These are phyloP conservation scores for Phytophthora sp. DNA, from an alignment of 352 stramenopile species.

Conservation along the genomic window DNA sequence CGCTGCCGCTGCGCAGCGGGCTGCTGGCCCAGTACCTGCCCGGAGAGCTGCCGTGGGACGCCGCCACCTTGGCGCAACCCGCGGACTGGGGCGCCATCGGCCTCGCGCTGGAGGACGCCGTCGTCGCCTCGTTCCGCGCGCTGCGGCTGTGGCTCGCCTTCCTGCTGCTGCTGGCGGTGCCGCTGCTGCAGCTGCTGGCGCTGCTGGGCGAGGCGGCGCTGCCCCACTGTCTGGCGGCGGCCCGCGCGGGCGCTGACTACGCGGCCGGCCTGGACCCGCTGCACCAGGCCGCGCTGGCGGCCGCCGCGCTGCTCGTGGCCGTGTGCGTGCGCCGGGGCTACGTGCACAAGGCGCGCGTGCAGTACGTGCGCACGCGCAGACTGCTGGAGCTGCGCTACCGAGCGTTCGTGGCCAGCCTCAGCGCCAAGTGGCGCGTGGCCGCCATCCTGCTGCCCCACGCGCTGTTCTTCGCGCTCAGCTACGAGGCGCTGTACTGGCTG, in stretches of 20 bases:
- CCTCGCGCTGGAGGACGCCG: slow-evolving; percentile 53
- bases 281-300: slow-evolving; percentile 51
- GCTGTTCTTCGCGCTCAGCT: slow-evolving; percentile 66
- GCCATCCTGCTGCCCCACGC: slow-evolving; percentile 74
- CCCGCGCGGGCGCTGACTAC: slow-evolving; percentile 43
- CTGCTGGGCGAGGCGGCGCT: slow-evolving; percentile 62
- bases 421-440: slow-evolving; percentile 63
- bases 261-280: slow-evolving; percentile 66
- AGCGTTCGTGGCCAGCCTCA: slow-evolving; percentile 72
- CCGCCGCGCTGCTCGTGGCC: slow-evolving; percentile 33
- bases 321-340: slow-evolving; percentile 76
- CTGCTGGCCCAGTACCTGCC: slow-evolving; percentile 26
- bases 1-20: slow-evolving; percentile 3
- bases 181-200: slow-evolving; percentile 44
- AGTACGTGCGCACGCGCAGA: slow-evolving; percentile 57
- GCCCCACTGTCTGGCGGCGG: slow-evolving; percentile 61
- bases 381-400: slow-evolving; percentile 67
- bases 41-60: slow-evolving; percentile 19
- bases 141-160: slow-evolving; percentile 67
- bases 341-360: slow-evolving; percentile 55
- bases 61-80: slow-evolving; percentile 50
- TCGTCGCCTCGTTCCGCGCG: slow-evolving; percentile 66
- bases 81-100: slow-evolving; percentile 76
- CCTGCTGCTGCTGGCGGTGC: slow-evolving; percentile 50
- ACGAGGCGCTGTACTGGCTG: slow-evolving; percentile 62